Evolutionary conservation across 139 green algal genomes (phyloP), one percentile per base, ranked within the genome.

Genomic region (Bryopsis sp.): DNA sequence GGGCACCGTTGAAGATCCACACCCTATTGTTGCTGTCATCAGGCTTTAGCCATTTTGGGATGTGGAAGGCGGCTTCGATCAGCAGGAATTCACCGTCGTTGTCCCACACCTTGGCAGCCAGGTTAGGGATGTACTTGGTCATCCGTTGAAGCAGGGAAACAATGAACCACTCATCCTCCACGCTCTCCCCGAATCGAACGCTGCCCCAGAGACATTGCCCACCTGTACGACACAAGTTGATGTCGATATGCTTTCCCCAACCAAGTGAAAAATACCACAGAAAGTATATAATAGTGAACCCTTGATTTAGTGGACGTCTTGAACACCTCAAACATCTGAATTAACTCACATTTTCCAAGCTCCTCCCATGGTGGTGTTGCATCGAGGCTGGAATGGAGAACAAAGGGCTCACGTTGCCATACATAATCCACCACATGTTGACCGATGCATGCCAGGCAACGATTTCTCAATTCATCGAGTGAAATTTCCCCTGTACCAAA

Each of bases 1-100:
- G 67, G 3, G 32, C 29, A 0, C 90, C 87, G 1, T 36, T 24
- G 0, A 71, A 57, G 37, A 96, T 70, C 89, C 87, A 94, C 36
- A 95, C 77, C 1, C 89, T 74, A 79, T 90, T 85, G 47, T 58
- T 61, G n/a, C 69, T 58, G 0, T 62, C 79, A 46, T 92, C 84
- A 1, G 88, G 88, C 64, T 86, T 89, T 1, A 91, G 72, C 86
- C 88, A 92, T 26, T 79, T 74, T 0, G 93, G 92, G 66, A 98
- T 4, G 29, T 35, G 15, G 4, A 34, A 35, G 5, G 54, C 67
- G n/a, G 85, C 82, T 79, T 98, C 93, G 33, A 98, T 96, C 7
- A 98, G 81, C 64, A 97, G 63, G 71, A 98, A 98, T 48, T 98
- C 84, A 2, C 93, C 93, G 68, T 98, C 93, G 48, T 91, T 88